phyloP scores from a whole-genome alignment of 768 basidiomycete genomes.

The Leucosporidium scottii region DNA sequence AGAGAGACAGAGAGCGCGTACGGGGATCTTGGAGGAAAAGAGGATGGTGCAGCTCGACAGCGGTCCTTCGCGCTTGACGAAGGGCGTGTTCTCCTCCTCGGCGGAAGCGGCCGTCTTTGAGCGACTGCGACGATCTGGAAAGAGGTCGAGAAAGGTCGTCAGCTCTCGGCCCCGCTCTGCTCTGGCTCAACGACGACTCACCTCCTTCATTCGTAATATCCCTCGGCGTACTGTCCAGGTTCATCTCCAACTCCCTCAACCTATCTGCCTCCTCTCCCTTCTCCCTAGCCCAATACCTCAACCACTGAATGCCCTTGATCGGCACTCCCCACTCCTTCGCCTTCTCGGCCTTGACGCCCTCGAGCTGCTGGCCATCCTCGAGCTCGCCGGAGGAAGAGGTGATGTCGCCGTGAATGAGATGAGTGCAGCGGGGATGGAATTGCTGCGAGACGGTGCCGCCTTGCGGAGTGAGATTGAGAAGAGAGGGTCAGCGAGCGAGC shows the following conservation, averaged over 20 bases:
- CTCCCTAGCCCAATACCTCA: background rate
- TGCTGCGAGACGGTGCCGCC: background rate
- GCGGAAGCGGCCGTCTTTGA: no score
- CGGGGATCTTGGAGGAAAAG: no score
- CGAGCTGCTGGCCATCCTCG: background rate
- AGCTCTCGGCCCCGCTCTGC: background rate
- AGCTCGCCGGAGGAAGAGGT: background rate
- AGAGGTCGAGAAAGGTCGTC: no score
- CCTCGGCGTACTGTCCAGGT: background rate
- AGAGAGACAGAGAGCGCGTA: no score
- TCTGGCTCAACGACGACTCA: background rate
- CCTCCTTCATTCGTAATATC: conserved; percentile 16
- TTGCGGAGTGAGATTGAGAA: background rate
- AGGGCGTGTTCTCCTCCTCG: no score
- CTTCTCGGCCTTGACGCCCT: conserved; percentile 1
- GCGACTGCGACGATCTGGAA: no score
- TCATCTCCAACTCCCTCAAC: background rate
- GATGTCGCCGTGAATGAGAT: conserved; percentile 6
- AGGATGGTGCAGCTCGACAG: no score
- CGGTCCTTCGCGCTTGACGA: no score
- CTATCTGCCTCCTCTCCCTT: background rate
- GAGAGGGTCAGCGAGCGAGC: no score
- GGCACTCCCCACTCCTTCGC: conserved; percentile 11
- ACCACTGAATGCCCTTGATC: background rate
- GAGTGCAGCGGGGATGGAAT: conserved; percentile 9